Evolutionary conservation across 352 stramenopile species (phyloP).

Genomic region (Globisporangium polare): DNA sequence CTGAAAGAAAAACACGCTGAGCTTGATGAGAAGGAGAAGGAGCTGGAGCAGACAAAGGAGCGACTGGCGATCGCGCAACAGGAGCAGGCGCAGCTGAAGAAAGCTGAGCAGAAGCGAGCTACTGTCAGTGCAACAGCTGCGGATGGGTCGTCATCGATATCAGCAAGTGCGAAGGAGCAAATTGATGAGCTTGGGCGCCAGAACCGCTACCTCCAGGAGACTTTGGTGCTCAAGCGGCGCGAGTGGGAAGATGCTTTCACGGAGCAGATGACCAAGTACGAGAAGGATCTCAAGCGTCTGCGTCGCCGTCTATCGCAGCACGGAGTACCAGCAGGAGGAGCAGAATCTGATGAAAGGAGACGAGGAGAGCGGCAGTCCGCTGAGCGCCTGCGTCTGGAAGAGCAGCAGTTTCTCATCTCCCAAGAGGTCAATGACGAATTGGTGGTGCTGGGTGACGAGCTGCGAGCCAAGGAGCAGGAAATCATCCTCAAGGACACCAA

Average conservation of each 20-base stretch:
- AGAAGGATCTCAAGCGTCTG: conserved; percentile 45
- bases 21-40: conserved; percentile 32
- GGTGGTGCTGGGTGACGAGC: conserved; percentile 31
- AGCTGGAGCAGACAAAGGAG: conserved; percentile 36
- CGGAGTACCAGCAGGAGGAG: conserved; percentile 7
- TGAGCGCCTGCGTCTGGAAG: conserved; percentile 34
- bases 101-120: conserved; percentile 20
- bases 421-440: conserved; percentile 51
- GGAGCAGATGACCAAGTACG: conserved; percentile 52
- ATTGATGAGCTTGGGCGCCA: conserved; percentile 44
- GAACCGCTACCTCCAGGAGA: conserved; percentile 57
- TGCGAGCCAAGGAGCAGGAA: conserved; percentile 47
- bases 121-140: conserved; percentile 1
- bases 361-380: conserved; percentile 13
- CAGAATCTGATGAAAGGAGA: conserved; percentile 4
- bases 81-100: conserved; percentile 18
- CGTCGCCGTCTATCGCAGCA: conserved; percentile 38
- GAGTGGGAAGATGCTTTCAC: conserved; percentile 54
- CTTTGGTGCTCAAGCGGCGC: conserved; percentile 52
- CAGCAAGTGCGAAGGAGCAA: conserved; percentile 18
- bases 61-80: conserved; percentile 31
- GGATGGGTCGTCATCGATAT: neutral
- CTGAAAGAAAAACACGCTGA: conserved; percentile 72
- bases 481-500: conserved; percentile 56
- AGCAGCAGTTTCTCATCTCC: conserved; percentile 38